These are phyloP conservation scores for Gaeumannomyces sp. DNA, from an alignment of 2,329 filamentous ascomycete species.

Conservation along the genomic window DNA sequence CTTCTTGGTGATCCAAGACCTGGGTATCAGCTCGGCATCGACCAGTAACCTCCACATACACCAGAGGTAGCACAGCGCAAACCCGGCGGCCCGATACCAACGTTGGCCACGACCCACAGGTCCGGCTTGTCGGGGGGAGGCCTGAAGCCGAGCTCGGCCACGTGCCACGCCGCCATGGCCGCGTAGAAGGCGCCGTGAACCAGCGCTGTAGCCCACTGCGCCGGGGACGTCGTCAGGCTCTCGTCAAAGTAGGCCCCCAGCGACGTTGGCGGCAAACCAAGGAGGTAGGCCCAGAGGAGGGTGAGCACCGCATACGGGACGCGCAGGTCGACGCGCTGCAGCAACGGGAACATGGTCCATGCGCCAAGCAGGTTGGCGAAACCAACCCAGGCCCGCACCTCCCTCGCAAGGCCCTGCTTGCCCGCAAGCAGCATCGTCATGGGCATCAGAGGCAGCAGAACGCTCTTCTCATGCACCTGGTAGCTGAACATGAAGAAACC, in stretches of 20 bases:
- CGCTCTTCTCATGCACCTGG: slow-evolving; percentile 97
- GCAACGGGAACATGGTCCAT: slow-evolving; percentile 91
- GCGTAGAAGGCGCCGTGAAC: slow-evolving; percentile 72
- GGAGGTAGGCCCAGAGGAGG: slow-evolving; percentile 82
- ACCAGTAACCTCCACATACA: slow-evolving; percentile 64
- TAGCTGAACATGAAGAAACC: slow-evolving; percentile 97
- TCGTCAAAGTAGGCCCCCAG: slow-evolving; percentile 60
- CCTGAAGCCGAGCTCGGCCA: slow-evolving; percentile 59
- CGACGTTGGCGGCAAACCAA: slow-evolving; percentile 77
- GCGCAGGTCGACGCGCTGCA: slow-evolving; percentile 75
- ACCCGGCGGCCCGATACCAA: slow-evolving; percentile 76
- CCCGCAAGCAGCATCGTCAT: slow-evolving; percentile 85
- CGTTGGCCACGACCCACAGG: slow-evolving; percentile 89
- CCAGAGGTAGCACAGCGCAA: slow-evolving; percentile 86
- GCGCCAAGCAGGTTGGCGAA: slow-evolving; percentile 84
- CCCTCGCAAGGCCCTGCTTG: slow-evolving; percentile 68
- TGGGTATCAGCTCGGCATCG: slow-evolving; percentile 49
- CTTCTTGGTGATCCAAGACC: slow-evolving; percentile 21
- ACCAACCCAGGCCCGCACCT: slow-evolving; percentile 84
- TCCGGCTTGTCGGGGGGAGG: slow-evolving; percentile 79
- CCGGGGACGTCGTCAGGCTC: slow-evolving; percentile 33
- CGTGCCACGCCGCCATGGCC: slow-evolving; percentile 75
- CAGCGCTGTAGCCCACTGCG: slow-evolving; percentile 54
- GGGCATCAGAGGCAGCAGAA: slow-evolving; percentile 82
- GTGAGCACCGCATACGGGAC: slow-evolving; percentile 83